Percentiles rank a stretch among this genome's conserved stretches.
phyloP scores from a whole-genome alignment of 2,329 filamentous ascomycete species.

The Xylariaceae sp. region DNA sequence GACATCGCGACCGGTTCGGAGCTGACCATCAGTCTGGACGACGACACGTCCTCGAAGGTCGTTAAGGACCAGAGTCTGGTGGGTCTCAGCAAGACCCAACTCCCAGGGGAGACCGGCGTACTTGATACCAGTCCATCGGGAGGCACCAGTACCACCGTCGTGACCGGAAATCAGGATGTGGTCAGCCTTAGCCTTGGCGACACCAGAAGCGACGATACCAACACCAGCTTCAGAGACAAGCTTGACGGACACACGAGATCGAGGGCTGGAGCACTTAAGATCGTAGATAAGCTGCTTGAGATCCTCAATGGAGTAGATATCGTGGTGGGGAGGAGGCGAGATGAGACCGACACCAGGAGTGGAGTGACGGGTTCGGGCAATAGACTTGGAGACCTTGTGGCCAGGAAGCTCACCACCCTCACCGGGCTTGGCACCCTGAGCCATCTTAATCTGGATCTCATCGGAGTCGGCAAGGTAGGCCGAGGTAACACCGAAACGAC shows the following conservation, averaged over 20 bases:
- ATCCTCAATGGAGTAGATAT: constrained; percentile 98
- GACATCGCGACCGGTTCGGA: constrained; percentile 87
- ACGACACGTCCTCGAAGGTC: constrained; percentile 93
- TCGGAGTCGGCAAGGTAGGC: constrained; percentile 93
- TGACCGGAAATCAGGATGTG: constrained; percentile 96
- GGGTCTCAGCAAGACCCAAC: constrained; percentile 90
- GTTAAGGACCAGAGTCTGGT: constrained; percentile 93
- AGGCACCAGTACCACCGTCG: constrained; percentile 94
- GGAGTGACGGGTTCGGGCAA: constrained; percentile 90
- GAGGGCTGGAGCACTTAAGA: constrained; percentile 91
- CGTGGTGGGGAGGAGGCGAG: constrained; percentile 92
- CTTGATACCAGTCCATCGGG: constrained; percentile 97
- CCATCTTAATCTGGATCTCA: constrained; percentile 99
- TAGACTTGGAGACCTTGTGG: constrained; percentile 92
- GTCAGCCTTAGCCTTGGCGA: constrained; percentile 94
- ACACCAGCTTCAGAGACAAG: constrained; percentile 96
- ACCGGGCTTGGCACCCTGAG: constrained; percentile 94
- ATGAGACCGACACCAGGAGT: constrained; percentile 95
- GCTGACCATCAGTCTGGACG: constrained; percentile 92
- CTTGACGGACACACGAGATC: constrained; percentile 90
- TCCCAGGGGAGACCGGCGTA: constrained; percentile 97
- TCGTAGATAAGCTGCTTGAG: constrained; percentile 97
- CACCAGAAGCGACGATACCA: constrained; percentile 94
- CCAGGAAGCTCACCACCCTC: constrained; percentile 96
- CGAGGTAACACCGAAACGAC: constrained; percentile 92